Conservation (phyloP, 257 asterid genomes). For the Rubia yunnanensis region DNA sequence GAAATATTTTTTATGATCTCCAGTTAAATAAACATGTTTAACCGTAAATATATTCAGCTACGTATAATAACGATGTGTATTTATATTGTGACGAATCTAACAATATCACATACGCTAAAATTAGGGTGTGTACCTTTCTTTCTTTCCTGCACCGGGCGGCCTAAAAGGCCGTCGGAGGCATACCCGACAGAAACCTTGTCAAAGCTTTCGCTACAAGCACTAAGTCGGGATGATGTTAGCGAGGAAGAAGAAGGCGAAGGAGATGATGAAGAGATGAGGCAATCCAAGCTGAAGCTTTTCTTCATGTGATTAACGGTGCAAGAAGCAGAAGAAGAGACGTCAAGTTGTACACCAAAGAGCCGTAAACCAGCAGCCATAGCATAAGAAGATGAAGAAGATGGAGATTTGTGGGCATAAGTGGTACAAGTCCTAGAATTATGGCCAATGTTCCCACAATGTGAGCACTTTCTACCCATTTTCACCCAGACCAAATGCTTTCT, state of each 20-base stretch:
- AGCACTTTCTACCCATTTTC: conserved; percentile 83
- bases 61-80: too few species aligned
- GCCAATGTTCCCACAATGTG: conserved; percentile 78
- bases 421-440: conserved; percentile 87
- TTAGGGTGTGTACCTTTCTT: conserved; percentile 45
- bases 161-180: conserved; percentile 47
- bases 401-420: conserved; percentile 8
- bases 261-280: conserved; percentile 28
- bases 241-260: conserved; percentile 37
- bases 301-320: conserved; percentile 25
- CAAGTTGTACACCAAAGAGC: conserved; percentile 72
- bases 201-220: conserved; percentile 18
- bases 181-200: conserved; percentile 31
- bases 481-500: conserved; percentile 3
- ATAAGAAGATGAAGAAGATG: background rate
- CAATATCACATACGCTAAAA: too few species aligned
- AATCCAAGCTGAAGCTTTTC: conserved; percentile 73
- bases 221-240: conserved; percentile 26
- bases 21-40: too few species aligned
- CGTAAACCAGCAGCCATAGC: conserved; percentile 29
- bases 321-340: conserved; percentile 18
- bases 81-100: too few species aligned
- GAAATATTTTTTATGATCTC: too few species aligned
- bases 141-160: conserved; percentile 30
- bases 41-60: too few species aligned